phyloP scores from a whole-genome alignment of 129 eudicot genomes.

The Chrysanthemum makinoi region DNA sequence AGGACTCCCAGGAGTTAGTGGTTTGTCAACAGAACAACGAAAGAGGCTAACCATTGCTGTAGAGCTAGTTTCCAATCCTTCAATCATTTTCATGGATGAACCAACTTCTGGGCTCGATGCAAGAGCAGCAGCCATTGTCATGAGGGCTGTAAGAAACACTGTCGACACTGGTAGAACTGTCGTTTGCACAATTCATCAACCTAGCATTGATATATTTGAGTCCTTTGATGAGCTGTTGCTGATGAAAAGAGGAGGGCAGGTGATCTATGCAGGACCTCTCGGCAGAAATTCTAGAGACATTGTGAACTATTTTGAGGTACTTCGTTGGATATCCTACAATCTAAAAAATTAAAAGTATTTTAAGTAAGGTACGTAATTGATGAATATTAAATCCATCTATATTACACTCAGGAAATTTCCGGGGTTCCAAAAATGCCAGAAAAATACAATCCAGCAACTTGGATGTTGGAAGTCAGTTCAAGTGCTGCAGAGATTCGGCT shows the following conservation, averaged over 20 bases:
- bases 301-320: conserved; percentile 75
- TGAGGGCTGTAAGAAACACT: conserved; percentile 89
- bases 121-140: conserved; percentile 94
- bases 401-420: conserved; percentile 34
- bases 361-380: not conserved
- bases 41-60: conserved; percentile 82
- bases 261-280: conserved; percentile 74
- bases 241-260: conserved; percentile 86
- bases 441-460: conserved; percentile 59
- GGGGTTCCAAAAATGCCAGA: conserved; percentile 55
- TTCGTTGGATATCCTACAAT: not conserved
- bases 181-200: conserved; percentile 90
- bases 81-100: conserved; percentile 90
- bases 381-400: not conserved
- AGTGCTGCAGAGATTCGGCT: conserved; percentile 44
- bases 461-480: conserved; percentile 78
- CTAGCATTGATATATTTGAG: conserved; percentile 91
- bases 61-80: conserved; percentile 90
- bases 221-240: conserved; percentile 86
- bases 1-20: conserved; percentile 80
- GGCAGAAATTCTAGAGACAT: conserved; percentile 65
- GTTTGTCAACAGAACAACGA: conserved; percentile 77
- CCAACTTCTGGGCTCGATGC: conserved; percentile 97
- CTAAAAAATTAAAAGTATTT: not conserved
- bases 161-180: conserved; percentile 93